Evolutionary conservation across 1,284 basidiomycete genomes (phyloP).

Genomic region (Trichosporon faecale): DNA sequence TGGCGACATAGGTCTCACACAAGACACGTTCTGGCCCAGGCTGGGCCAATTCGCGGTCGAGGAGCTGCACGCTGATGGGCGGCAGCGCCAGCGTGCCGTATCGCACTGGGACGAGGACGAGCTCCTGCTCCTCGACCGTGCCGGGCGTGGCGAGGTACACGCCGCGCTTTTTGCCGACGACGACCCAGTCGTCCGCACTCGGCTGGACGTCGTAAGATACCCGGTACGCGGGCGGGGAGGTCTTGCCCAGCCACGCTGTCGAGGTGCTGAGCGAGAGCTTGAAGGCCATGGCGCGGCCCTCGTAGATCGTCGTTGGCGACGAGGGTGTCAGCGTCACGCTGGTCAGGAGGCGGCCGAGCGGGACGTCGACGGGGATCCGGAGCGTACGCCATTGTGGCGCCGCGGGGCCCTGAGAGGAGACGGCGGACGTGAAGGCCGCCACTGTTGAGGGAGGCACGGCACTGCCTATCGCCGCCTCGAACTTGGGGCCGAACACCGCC

Average conservation of each 20-base stretch:
- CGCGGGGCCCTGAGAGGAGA: not conserved
- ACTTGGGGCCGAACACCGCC: conserved; percentile 15
- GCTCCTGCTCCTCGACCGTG: conserved; percentile 24
- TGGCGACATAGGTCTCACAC: conserved; percentile 50
- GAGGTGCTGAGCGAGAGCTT: conserved; percentile 31
- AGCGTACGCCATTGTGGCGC: conserved; percentile 38
- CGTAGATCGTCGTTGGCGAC: conserved; percentile 31
- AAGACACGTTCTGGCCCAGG: conserved; percentile 18
- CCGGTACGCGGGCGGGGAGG: conserved; percentile 9
- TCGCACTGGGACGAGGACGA: conserved; percentile 45
- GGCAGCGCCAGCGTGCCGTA: conserved; percentile 41
- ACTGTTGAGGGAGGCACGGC: not conserved
- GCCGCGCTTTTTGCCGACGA: conserved; percentile 45
- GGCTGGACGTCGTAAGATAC: conserved; percentile 42
- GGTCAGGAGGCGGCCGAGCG: conserved; percentile 39
- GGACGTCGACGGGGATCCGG: conserved; percentile 51
- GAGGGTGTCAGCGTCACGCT: conserved; percentile 29
- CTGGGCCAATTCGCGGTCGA: conserved; percentile 11
- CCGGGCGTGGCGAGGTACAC: conserved; percentile 31
- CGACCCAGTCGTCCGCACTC: conserved; percentile 43
- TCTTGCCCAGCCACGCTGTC: conserved; percentile 36
- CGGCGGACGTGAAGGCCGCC: conserved; percentile 5
- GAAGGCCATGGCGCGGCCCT: conserved; percentile 42
- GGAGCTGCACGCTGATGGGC: conserved; percentile 31
- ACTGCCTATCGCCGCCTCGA: not conserved